phyloP scores from a whole-genome alignment of 2,329 filamentous ascomycete species.

The Sarocladium strictum region DNA sequence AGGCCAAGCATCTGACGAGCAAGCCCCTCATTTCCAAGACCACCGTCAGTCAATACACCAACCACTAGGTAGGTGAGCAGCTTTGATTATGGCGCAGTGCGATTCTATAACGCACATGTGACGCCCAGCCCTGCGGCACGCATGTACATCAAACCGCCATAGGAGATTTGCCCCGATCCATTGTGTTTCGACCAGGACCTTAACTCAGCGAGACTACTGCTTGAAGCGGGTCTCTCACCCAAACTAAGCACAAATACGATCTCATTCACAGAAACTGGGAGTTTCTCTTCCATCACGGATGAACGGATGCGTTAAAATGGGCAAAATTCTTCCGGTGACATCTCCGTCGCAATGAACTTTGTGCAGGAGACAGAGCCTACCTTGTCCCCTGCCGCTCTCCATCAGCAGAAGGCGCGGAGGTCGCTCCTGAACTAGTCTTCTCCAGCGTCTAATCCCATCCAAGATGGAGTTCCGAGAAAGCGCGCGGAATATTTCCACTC shows the following conservation, averaged over 20 bases:
- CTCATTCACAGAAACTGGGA: not conserved
- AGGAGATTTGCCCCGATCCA: not conserved
- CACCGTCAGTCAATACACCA: no score
- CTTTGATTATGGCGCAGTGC: not conserved
- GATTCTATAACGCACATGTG: not conserved
- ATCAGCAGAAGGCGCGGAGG: not conserved
- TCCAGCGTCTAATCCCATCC: not conserved
- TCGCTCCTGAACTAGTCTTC: not conserved
- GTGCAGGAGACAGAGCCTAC: no score
- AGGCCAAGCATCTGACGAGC: not conserved
- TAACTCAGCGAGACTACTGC: not conserved
- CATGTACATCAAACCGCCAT: not conserved
- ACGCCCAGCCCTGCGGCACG: not conserved
- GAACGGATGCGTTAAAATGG: not conserved
- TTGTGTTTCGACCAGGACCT: not conserved
- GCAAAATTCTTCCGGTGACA: not conserved
- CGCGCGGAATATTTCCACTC: not conserved
- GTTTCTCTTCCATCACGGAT: not conserved
- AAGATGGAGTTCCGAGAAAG: not conserved
- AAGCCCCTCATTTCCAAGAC: not conserved
- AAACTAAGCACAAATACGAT: not conserved
- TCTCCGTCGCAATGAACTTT: no score
- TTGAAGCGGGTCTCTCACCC: not conserved
- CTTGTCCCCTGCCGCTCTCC: not conserved
- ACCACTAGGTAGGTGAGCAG: not conserved